These are phyloP conservation scores for Bryoerythrophyllum caledonicum DNA, from an alignment of 225 moss, liverwort and hornwort genomes.

Conservation along the genomic window DNA sequence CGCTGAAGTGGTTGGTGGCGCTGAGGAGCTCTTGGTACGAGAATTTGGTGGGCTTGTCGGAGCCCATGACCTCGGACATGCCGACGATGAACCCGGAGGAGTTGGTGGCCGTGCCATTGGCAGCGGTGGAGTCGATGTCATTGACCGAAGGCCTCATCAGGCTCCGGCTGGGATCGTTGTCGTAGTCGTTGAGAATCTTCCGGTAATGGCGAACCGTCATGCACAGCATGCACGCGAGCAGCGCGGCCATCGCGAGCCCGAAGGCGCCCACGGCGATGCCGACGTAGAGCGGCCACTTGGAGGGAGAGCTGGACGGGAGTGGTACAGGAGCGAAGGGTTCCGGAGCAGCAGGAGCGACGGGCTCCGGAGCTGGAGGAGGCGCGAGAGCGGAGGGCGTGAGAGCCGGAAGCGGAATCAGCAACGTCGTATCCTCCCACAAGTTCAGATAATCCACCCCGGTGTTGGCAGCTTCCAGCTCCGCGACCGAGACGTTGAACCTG, in stretches of 20 bases:
- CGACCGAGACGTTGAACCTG: conserved; percentile 25
- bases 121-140: conserved; percentile 11
- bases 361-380: conserved; percentile 19
- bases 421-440: conserved; percentile 22
- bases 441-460: background rate
- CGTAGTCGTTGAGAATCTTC: background rate
- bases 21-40: conserved; percentile 48
- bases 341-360: background rate
- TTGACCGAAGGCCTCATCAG: conserved; percentile 7
- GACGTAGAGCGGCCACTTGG: conserved; percentile 29
- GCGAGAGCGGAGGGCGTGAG: conserved; percentile 18
- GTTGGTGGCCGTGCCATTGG: background rate
- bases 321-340: background rate
- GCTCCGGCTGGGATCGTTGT: conserved; percentile 19
- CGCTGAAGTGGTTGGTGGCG: conserved; percentile 60
- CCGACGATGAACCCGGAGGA: conserved; percentile 40
- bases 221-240: conserved; percentile 26
- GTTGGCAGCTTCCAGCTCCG: conserved; percentile 51
- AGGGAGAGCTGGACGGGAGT: conserved; percentile 13
- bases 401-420: conserved; percentile 53
- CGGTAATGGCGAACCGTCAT: conserved; percentile 20
- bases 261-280: conserved; percentile 34
- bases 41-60: conserved; percentile 63
- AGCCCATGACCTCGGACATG: conserved; percentile 63
- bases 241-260: conserved; percentile 38